phyloP scores from a whole-genome alignment of 345 rosid species.

The Arabis hirsuta region DNA sequence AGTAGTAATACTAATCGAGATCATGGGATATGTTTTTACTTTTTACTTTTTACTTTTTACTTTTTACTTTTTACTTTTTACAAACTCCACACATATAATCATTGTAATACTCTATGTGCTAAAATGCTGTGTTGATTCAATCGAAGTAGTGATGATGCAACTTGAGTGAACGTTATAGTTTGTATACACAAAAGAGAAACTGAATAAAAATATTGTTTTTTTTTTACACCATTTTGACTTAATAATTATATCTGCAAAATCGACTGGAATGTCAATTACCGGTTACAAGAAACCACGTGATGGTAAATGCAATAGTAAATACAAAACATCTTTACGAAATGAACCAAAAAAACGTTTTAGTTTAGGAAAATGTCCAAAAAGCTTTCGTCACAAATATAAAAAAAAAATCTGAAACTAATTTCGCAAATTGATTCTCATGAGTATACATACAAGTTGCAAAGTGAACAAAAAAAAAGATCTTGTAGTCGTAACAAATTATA shows the following conservation, averaged over 20 bases:
- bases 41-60: neutral
- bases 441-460: conserved; percentile 16
- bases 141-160: neutral
- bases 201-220: neutral
- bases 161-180: neutral
- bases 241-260: neutral
- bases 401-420: neutral
- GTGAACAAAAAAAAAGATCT: neutral
- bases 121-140: neutral
- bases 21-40: neutral
- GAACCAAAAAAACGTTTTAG: conserved; percentile 15
- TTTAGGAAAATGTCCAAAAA: conserved; percentile 34
- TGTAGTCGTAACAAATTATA: neutral
- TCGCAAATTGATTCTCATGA: conserved; percentile 13
- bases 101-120: neutral
- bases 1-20: neutral
- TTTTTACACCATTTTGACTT: neutral
- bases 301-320: conserved; percentile 22
- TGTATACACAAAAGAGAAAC: neutral
- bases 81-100: neutral
- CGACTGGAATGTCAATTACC: conserved; percentile 2
- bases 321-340: conserved; percentile 37
- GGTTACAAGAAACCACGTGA: conserved; percentile 14
- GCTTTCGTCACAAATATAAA: conserved; percentile 24
- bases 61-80: neutral